These are phyloP conservation scores for Fusarium domesticum DNA, from an alignment of 2,329 filamentous ascomycete genomes.

Conservation along the genomic window DNA sequence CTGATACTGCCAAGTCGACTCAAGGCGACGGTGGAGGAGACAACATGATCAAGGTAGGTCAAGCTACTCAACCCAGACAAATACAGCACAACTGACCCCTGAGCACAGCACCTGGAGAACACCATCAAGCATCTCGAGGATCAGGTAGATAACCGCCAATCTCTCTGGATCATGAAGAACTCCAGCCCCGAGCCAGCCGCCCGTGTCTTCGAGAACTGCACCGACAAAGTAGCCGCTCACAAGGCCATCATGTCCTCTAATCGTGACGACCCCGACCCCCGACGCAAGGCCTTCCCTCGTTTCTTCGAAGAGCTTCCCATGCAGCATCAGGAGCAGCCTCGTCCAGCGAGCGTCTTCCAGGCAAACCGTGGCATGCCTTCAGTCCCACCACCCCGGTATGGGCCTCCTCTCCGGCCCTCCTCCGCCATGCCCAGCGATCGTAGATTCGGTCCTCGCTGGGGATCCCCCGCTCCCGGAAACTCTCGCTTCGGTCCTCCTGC, in stretches of 20 bases:
- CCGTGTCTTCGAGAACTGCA: conserved; percentile 33
- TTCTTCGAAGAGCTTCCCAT: conserved; percentile 13
- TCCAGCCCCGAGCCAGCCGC: conserved; percentile 31
- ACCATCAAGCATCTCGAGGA: conserved; percentile 36
- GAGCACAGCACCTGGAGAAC: conserved; percentile 31
- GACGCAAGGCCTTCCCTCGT: conserved; percentile 15
- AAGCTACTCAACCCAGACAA: no score
- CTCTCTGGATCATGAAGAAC: conserved; percentile 37
- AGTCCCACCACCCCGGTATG: conserved; percentile 31
- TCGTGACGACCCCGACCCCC: conserved; percentile 8
- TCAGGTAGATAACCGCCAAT: conserved; percentile 36
- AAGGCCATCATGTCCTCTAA: conserved; percentile 29
- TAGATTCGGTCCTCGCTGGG: conserved; percentile 23
- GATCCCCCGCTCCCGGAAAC: conserved; percentile 17
- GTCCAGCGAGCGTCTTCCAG: conserved; percentile 29
- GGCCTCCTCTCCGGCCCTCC: conserved; percentile 30
- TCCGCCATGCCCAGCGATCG: conserved; percentile 28
- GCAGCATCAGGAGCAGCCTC: conserved; percentile 9
- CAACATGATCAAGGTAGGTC: conserved; percentile 33
- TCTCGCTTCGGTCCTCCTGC: conserved; percentile 16
- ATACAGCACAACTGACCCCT: background rate
- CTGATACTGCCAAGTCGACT: conserved; percentile 18
- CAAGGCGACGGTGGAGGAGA: conserved; percentile 8
- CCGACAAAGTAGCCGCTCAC: conserved; percentile 28
- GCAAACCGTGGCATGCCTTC: conserved; percentile 13